Base-by-base conservation (phyloP, 805 yeast genomes). In the Babjeviella inositovora region DNA sequence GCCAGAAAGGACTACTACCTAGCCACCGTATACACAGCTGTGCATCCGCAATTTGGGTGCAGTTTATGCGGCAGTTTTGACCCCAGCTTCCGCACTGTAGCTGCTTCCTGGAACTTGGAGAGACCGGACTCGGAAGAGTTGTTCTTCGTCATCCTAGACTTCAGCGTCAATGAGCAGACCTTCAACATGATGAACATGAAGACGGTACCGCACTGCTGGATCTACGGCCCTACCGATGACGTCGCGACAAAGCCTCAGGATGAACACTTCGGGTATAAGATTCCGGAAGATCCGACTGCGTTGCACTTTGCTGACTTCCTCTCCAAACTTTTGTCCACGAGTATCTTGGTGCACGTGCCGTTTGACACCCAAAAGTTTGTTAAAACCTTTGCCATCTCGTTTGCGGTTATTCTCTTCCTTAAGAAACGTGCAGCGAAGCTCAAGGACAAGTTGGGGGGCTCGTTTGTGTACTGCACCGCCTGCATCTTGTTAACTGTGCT, bases 121-220 rank as follows among this genome's bases (percentile, higher is more conserved):
- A 51, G 62, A 29, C 53, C 62, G 2, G 40, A 43, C 5, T 38
- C 54, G 13, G 34, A 51, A 29, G 41, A 49, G 15, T 43, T 67
- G 8, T 53, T 55, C 36, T 60, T 72, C 38, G 49, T 56, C 17
- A 45, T 52, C 19, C 60, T 65, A 8, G 85, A 75, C 28, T 58
- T 68, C 23, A 32, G 38, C 3, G 39, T 48, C 3, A 70, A 70
- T 32, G 28, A 45, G 7, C 35, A 41, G 4, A 35, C 61, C 13
- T 61, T 65, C 28, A 38, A 46, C 13, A 41, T 46, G 7, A 33
- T 71, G 24, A 41, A 47, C 3, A 36, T 76, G 26, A 44, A 44
- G 3, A 48, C 65, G 3, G 66, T 73, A 3, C 90, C 92, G 2
- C 71, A 67, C 28, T 32, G 73, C n/a, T 67, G 82, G 69, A 48